These are phyloP conservation scores for Ophiostoma perfectum DNA, from an alignment of 2,329 filamentous ascomycete species.

Conservation along the genomic window DNA sequence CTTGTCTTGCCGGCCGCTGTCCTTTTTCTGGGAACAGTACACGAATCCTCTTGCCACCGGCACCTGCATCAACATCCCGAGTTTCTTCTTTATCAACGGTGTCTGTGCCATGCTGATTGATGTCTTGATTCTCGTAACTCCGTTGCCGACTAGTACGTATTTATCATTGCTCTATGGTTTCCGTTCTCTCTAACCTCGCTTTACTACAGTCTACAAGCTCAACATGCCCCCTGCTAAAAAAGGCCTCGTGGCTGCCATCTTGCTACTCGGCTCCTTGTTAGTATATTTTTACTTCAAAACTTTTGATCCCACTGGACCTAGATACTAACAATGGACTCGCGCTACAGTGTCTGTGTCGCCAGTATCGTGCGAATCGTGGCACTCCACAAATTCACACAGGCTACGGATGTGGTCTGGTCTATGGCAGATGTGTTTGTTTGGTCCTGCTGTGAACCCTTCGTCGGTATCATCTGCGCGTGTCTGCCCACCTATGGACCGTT, in stretches of 20 bases:
- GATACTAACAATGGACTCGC: neutral
- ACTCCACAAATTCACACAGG: neutral
- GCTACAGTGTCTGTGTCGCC: neutral
- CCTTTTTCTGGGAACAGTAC: slow-evolving; percentile 4
- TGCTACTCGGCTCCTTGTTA: slow-evolving; percentile 6
- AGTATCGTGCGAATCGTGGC: neutral
- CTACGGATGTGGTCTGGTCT: neutral
- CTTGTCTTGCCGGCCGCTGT: neutral
- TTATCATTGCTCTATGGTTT: neutral
- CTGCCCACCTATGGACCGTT: slow-evolving; percentile 4
- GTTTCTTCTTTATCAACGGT: neutral
- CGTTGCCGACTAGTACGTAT: neutral
- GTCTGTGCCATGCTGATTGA: slow-evolving; percentile 10
- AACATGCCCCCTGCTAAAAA: neutral
- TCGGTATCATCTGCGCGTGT: slow-evolving; percentile 6
- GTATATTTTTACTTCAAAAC: neutral
- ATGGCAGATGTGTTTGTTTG: slow-evolving; percentile 7
- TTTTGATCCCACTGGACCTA: too few species aligned
- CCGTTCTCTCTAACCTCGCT: neutral
- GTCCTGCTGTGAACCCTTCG: slow-evolving; percentile 8
- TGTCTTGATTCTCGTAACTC: neutral
- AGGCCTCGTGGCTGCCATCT: neutral
- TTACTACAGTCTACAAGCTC: neutral
- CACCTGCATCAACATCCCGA: slow-evolving; percentile 5
- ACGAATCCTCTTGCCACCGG: neutral